Conservation (phyloP, 2,329 filamentous ascomycete genomes). For the Penicillium sp. region DNA sequence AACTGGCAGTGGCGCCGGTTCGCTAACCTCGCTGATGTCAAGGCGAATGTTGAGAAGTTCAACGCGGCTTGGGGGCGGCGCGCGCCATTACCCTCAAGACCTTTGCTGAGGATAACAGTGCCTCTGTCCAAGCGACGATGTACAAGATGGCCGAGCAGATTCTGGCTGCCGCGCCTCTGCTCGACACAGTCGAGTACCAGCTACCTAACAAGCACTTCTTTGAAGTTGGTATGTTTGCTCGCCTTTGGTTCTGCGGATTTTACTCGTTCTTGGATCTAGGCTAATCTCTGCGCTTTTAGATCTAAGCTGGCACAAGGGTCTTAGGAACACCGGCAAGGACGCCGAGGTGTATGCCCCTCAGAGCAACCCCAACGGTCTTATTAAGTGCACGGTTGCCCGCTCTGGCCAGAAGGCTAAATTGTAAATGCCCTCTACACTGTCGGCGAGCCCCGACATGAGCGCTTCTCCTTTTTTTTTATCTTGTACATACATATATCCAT, state of each 20-base stretch:
- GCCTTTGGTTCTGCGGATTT: background rate
- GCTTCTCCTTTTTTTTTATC: slow-evolving; percentile 4
- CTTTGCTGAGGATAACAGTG: slow-evolving; percentile 86
- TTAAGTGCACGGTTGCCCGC: slow-evolving; percentile 77
- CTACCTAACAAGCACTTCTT: slow-evolving; percentile 99
- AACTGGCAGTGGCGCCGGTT: slow-evolving; percentile 83
- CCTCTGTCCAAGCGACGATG: slow-evolving; percentile 96
- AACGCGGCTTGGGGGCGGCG: slow-evolving; percentile 77
- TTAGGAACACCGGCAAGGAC: slow-evolving; percentile 93
- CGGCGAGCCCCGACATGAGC: slow-evolving; percentile 6
- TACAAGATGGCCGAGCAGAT: slow-evolving; percentile 97
- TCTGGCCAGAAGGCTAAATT: slow-evolving; percentile 34
- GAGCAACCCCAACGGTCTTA: slow-evolving; percentile 88
- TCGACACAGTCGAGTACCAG: slow-evolving; percentile 73
- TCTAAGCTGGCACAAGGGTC: slow-evolving; percentile 91
- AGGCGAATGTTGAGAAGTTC: slow-evolving; percentile 64
- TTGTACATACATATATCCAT: slow-evolving; percentile 28
- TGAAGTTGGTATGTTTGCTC: slow-evolving; percentile 64
- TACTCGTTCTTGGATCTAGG: slow-evolving; percentile 2
- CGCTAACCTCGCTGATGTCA: slow-evolving; percentile 64
- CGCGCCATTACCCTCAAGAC: slow-evolving; percentile 82
- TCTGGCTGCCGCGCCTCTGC: slow-evolving; percentile 68
- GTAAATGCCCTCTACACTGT: slow-evolving; percentile 19
- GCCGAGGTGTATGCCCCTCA: slow-evolving; percentile 95
- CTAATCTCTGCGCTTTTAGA: slow-evolving; percentile 53